Evolutionary conservation across 1,284 basidiomycete species (phyloP).

Genomic region (Microbotryomycetes sp.): DNA sequence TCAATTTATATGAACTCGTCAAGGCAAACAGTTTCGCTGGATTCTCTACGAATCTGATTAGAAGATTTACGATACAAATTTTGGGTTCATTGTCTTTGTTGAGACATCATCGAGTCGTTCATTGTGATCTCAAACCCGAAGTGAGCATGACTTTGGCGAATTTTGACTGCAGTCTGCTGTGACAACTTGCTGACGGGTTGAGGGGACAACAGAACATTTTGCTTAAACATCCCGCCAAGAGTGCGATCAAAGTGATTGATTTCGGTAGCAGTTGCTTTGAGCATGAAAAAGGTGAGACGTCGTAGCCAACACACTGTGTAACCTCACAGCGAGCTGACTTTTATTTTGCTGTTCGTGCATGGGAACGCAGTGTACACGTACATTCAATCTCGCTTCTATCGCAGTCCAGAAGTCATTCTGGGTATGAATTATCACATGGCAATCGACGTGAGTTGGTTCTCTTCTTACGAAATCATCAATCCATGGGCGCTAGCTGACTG

Average conservation of each 20-base stretch:
- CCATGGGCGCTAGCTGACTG: too few species aligned
- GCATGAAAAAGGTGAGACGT: slow-evolving; percentile 83
- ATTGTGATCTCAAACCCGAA: slow-evolving; percentile 98
- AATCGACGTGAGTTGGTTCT: slow-evolving; percentile 31
- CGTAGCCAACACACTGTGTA: background rate
- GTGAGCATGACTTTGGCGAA: slow-evolving; percentile 46
- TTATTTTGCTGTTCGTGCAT: background rate
- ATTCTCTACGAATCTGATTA: slow-evolving; percentile 88
- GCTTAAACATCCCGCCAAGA: slow-evolving; percentile 88
- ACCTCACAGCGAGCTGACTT: background rate
- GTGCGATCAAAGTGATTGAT: slow-evolving; percentile 96
- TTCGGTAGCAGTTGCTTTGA: slow-evolving; percentile 98
- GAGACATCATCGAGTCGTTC: slow-evolving; percentile 96
- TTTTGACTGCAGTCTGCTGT: background rate
- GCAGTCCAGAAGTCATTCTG: slow-evolving; percentile 87
- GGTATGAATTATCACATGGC: slow-evolving; percentile 88
- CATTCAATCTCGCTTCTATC: slow-evolving; percentile 94
- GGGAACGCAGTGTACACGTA: slow-evolving; percentile 86
- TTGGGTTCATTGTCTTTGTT: slow-evolving; percentile 83
- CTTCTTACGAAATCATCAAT: background rate
- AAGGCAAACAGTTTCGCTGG: slow-evolving; percentile 98
- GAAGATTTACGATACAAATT: slow-evolving; percentile 95
- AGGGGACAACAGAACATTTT: slow-evolving; percentile 69
- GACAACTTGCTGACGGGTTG: background rate
- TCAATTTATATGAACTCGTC: slow-evolving; percentile 98